Percentiles rank a stretch among this genome's conserved stretches.
phyloP scores from a whole-genome alignment of 768 basidiomycete genomes.

The Favolaschia claudopus region DNA sequence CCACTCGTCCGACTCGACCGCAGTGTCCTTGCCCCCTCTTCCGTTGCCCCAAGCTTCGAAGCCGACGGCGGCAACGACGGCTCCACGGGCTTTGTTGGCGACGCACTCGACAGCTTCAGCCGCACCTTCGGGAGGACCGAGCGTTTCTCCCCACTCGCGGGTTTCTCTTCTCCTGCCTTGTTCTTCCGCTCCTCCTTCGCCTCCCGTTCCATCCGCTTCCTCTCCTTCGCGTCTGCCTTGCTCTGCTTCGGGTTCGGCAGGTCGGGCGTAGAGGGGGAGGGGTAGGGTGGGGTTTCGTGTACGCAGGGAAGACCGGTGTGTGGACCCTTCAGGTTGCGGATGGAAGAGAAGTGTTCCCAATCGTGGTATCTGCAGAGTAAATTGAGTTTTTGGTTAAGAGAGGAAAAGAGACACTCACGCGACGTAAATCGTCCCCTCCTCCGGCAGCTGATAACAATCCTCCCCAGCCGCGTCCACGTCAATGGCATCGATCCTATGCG shows the following conservation, averaged over 20 bases:
- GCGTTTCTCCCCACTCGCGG: conserved; percentile 6
- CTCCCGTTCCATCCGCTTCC: conserved; percentile 34
- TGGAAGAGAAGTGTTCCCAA: conserved; percentile 96
- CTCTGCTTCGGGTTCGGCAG: conserved; percentile 43
- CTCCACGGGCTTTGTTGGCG: conserved; percentile 13
- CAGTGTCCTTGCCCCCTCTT: neutral
- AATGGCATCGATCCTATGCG: conserved; percentile 50
- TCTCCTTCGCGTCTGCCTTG: conserved; percentile 37
- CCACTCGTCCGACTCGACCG: neutral
- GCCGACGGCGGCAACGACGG: conserved; percentile 26
- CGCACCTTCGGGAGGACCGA: conserved; percentile 36
- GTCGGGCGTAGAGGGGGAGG: conserved; percentile 37
- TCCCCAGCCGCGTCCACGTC: no score
- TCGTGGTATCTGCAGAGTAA: conserved; percentile 73
- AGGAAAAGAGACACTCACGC: conserved; percentile 66
- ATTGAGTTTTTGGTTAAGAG: no score
- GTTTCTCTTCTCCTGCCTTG: conserved; percentile 27
- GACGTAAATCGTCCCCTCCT: conserved; percentile 71
- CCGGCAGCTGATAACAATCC: conserved; percentile 26
- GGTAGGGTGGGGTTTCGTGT: conserved; percentile 52
- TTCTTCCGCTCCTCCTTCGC: conserved; percentile 31
- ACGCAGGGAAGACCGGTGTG: conserved; percentile 78
- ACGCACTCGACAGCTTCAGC: conserved; percentile 38
- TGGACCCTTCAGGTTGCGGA: conserved; percentile 86
- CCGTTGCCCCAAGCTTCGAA: neutral